Percentiles rank a stretch among this genome's conserved stretches.
Conservation (phyloP, 169 alveolate species). For the Plasmodium fragile region DNA sequence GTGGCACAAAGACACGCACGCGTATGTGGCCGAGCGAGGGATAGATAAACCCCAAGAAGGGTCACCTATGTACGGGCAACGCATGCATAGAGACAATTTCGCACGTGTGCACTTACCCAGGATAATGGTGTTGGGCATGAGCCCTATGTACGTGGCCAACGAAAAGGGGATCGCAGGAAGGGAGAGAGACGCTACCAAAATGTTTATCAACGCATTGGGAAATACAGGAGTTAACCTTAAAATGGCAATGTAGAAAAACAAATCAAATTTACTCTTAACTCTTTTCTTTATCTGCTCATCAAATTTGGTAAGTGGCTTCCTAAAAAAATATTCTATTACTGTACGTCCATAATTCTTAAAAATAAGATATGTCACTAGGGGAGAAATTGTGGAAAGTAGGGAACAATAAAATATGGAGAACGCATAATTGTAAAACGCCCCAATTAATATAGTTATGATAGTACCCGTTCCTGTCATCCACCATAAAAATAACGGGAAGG, state of each 20-base stretch:
- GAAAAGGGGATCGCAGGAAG: constrained; percentile 61
- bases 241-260: constrained; percentile 60
- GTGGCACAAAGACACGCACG: background rate
- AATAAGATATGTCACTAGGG: constrained; percentile 47
- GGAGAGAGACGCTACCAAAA: constrained; percentile 31
- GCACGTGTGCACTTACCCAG: constrained; percentile 14
- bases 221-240: constrained; percentile 72
- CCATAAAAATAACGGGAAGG: constrained; percentile 75
- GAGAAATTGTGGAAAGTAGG: constrained; percentile 36
- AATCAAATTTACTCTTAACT: constrained; percentile 39
- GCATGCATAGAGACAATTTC: background rate
- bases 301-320: constrained; percentile 42
- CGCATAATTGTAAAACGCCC: constrained; percentile 66
- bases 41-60: background rate
- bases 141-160: constrained; percentile 44
- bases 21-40: background rate
- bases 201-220: constrained; percentile 53
- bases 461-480: constrained; percentile 76
- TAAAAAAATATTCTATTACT: constrained; percentile 56
- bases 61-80: background rate
- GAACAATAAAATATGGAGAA: constrained; percentile 70
- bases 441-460: constrained; percentile 61
- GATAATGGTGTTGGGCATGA: constrained; percentile 53
- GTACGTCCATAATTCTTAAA: constrained; percentile 29
- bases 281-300: constrained; percentile 48